A percentile compares a stretch with the other conserved stretches of the same genome.
These are phyloP conservation scores for Byssothecium circinans DNA, from an alignment of 2,329 filamentous ascomycete genomes.

Conservation along the genomic window DNA sequence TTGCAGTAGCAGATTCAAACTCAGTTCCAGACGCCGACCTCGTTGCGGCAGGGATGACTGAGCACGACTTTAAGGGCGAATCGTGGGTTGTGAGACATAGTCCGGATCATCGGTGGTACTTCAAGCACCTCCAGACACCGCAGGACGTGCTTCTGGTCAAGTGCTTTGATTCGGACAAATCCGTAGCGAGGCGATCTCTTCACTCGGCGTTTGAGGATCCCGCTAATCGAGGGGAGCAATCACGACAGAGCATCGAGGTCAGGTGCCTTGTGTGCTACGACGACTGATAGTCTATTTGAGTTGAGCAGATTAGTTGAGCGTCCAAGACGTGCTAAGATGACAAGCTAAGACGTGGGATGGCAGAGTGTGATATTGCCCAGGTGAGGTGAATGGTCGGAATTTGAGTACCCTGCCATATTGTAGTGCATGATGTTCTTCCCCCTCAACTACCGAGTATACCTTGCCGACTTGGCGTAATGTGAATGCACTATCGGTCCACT, in stretches of 20 bases:
- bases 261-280: constrained; percentile 26
- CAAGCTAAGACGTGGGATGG: constrained; percentile 12
- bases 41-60: constrained; percentile 23
- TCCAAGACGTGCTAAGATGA: constrained; percentile 8
- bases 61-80: constrained; percentile 23
- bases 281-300: background rate
- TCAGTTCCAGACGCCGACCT: constrained; percentile 28
- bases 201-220: constrained; percentile 30
- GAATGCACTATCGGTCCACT: constrained; percentile 13
- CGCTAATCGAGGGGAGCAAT: constrained; percentile 12
- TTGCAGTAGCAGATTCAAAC: constrained; percentile 26
- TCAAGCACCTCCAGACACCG: constrained; percentile 22
- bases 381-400: background rate
- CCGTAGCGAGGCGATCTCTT: constrained; percentile 21
- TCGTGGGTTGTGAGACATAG: constrained; percentile 25
- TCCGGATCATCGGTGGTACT: constrained; percentile 24
- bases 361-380: background rate
- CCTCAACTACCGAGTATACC: background rate
- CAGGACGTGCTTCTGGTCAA: constrained; percentile 30
- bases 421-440: constrained; percentile 1
- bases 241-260: constrained; percentile 29
- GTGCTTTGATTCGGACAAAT: constrained; percentile 25
- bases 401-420: constrained; percentile 5
- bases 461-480: constrained; percentile 19
- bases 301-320: constrained; percentile 7